Conservation (phyloP, 2,329 filamentous ascomycete genomes). For the Capronia epimyces region DNA sequence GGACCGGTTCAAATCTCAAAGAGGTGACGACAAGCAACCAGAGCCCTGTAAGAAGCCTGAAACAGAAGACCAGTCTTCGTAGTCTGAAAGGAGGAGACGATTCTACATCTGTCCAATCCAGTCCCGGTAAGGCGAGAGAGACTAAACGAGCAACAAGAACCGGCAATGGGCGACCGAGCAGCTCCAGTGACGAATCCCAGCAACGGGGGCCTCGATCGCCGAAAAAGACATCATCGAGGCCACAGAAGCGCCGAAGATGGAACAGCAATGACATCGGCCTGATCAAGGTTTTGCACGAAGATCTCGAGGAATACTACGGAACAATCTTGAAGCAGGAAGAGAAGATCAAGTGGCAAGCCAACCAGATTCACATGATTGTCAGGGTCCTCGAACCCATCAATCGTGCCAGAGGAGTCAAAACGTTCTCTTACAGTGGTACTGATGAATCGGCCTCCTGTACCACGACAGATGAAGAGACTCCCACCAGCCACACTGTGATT, state of each 20-base stretch:
- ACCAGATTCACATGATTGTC: conserved; percentile 22
- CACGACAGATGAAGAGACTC: not conserved
- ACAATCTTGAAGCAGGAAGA: conserved; percentile 21
- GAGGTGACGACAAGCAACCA: conserved; percentile 7
- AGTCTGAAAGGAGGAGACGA: conserved; percentile 1
- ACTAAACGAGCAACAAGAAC: conserved; percentile 10
- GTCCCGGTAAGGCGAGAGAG: not conserved
- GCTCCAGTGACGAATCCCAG: conserved; percentile 15
- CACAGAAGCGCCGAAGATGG: conserved; percentile 20
- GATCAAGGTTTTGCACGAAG: conserved; percentile 14
- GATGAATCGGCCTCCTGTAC: conserved; percentile 8
- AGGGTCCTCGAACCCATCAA: conserved; percentile 20
- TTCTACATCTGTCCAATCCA: not conserved
- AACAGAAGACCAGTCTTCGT: not conserved
- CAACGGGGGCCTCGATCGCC: not conserved
- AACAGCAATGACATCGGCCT: conserved; percentile 22
- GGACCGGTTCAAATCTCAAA: conserved; percentile 12
- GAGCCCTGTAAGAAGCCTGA: conserved; percentile 3
- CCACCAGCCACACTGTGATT: not conserved
- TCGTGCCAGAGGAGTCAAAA: conserved; percentile 6
- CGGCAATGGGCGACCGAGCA: conserved; percentile 5
- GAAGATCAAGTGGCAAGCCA: conserved; percentile 15
- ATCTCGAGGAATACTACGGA: conserved; percentile 17
- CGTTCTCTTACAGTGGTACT: not conserved
- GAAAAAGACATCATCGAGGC: not conserved